Evolutionary conservation across 2,329 filamentous ascomycete species (phyloP).

Genomic region (Teratosphaeria zuluensis): DNA sequence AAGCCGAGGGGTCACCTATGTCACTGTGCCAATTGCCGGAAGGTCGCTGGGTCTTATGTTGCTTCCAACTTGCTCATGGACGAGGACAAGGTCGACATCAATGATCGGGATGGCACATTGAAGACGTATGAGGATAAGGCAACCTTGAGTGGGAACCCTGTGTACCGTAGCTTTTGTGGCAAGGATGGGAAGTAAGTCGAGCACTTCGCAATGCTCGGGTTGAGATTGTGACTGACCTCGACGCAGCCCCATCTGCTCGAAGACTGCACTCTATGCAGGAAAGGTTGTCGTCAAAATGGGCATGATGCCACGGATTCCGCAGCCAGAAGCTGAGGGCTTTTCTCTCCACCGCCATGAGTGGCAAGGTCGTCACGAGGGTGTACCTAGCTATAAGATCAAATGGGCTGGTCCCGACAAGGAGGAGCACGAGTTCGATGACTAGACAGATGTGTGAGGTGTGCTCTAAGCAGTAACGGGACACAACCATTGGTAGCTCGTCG

Average conservation of each 20-base stretch:
- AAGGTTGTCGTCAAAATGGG: slow-evolving; percentile 43
- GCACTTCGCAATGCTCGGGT: background rate
- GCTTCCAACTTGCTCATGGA: slow-evolving; percentile 33
- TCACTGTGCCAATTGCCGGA: slow-evolving; percentile 44
- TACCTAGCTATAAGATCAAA: slow-evolving; percentile 31
- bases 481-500: no score
- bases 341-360: slow-evolving; percentile 35
- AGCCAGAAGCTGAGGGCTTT: slow-evolving; percentile 38
- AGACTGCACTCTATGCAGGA: slow-evolving; percentile 30
- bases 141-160: slow-evolving; percentile 38
- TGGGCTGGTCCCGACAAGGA: slow-evolving; percentile 31
- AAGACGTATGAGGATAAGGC: slow-evolving; percentile 36
- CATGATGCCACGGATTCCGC: slow-evolving; percentile 39
- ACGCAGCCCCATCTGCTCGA: slow-evolving; percentile 38
- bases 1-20: slow-evolving; percentile 38
- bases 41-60: slow-evolving; percentile 37
- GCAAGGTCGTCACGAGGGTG: slow-evolving; percentile 30
- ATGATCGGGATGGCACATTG: slow-evolving; percentile 36
- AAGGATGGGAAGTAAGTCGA: slow-evolving; percentile 35
- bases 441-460: background rate
- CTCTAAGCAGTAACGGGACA: no score
- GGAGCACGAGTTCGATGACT: slow-evolving; percentile 8
- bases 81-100: slow-evolving; percentile 36
- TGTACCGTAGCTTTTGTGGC: slow-evolving; percentile 37
- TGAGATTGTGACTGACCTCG: background rate